phyloP scores from a whole-genome alignment of 2,329 filamentous ascomycete species.

The Gnomoniopsis smithogilvyi region DNA sequence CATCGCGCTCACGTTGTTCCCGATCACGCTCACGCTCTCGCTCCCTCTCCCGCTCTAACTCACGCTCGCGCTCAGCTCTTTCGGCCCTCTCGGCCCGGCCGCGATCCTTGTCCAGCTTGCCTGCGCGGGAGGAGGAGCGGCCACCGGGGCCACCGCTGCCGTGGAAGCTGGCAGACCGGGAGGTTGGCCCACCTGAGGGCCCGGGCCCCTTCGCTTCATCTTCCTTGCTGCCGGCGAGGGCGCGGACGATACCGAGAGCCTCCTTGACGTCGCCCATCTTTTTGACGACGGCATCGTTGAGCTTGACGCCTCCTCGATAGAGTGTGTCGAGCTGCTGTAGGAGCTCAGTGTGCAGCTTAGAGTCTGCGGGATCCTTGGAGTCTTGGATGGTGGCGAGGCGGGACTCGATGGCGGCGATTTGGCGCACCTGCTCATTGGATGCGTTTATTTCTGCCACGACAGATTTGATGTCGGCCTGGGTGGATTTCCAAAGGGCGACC shows the following conservation, averaged over 20 bases:
- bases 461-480: constrained; percentile 34
- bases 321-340: constrained; percentile 25
- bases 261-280: constrained; percentile 33
- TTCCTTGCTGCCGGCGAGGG: constrained; percentile 39
- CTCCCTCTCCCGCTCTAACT: constrained; percentile 9
- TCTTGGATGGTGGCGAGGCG: constrained; percentile 34
- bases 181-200: constrained; percentile 20
- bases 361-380: constrained; percentile 29
- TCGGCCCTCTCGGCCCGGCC: constrained; percentile 24
- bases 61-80: constrained; percentile 18
- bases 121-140: constrained; percentile 16
- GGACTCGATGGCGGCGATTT: constrained; percentile 37
- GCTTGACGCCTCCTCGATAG: constrained; percentile 30
- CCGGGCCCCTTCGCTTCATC: constrained; percentile 30
- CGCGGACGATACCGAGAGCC: constrained; percentile 35
- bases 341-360: constrained; percentile 24
- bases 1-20: constrained; percentile 16
- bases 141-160: neutral
- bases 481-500: constrained; percentile 36
- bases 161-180: constrained; percentile 22
- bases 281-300: constrained; percentile 26
- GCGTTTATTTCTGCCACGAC: constrained; percentile 36
- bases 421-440: constrained; percentile 35
- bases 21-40: constrained; percentile 18
- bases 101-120: constrained; percentile 21